Conservation (phyloP, 2,329 filamentous ascomycete genomes). For the Neopestalotiopsis sp. region DNA sequence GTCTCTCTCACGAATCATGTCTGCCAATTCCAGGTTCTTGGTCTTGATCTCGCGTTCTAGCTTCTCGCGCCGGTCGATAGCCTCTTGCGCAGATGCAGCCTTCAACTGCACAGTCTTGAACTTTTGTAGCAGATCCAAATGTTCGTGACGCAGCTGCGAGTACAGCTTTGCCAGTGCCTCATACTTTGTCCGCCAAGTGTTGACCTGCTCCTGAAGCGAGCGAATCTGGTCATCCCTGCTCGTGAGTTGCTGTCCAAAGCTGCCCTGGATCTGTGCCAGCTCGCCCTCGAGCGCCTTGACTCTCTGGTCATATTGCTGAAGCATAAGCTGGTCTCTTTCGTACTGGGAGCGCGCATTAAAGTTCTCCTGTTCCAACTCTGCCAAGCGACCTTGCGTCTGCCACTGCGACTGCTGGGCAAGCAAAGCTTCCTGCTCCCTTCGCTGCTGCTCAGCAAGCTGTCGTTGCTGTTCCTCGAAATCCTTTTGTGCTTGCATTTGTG, state of each 20-base stretch:
- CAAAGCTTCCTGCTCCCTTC: constrained; percentile 87
- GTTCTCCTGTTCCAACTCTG: constrained; percentile 94
- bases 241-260: constrained; percentile 80
- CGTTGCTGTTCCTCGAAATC: constrained; percentile 98
- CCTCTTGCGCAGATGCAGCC: constrained; percentile 95
- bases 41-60: constrained; percentile 98
- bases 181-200: constrained; percentile 97
- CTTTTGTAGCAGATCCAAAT: constrained; percentile 91
- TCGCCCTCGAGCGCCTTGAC: constrained; percentile 93
- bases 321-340: constrained; percentile 94
- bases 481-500: constrained; percentile 82
- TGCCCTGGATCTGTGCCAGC: constrained; percentile 79
- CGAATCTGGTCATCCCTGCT: constrained; percentile 96
- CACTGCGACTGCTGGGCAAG: constrained; percentile 87
- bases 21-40: constrained; percentile 97
- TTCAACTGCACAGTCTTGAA: constrained; percentile 97
- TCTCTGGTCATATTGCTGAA: constrained; percentile 94
- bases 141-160: constrained; percentile 92
- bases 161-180: constrained; percentile 96
- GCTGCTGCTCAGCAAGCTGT: constrained; percentile 84
- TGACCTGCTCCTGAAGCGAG: constrained; percentile 93
- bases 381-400: constrained; percentile 94
- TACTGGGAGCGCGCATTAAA: constrained; percentile 93
- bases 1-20: constrained; percentile 98
- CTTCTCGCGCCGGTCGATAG: constrained; percentile 92